Base-by-base conservation (phyloP, 2,329 filamentous ascomycete genomes). In the Colletotrichum salicis region DNA sequence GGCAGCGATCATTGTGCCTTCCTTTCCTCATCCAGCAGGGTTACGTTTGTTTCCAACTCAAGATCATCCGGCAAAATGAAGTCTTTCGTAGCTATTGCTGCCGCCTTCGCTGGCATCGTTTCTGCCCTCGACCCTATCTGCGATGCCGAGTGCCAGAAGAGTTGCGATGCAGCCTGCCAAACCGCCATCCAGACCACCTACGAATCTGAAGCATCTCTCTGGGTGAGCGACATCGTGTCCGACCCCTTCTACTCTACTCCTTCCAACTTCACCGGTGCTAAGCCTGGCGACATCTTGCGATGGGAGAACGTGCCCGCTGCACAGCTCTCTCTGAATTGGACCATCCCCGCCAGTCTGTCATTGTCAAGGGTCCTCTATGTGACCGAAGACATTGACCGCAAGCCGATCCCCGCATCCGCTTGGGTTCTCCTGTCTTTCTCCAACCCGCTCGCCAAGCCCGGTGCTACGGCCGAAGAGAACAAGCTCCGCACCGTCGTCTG, bases 381-480 rank as follows among this genome's bases (percentile, higher is more conserved):
- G 41, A 75, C 70, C 19, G 75, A 74, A n/a, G 75, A 76, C 55
- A 58, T 70, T 13, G 56, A 76, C 45, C 41, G 72, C 31, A 74
- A 67, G 1, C 59, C 70, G 5, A 71, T 76, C 27, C 73, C 74
- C 1, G 67, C 74, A 6, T 70, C 62, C 1, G 75, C 70, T 22
- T 76, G 61, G 31, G 67, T 72, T 10, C 71, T 76, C 0, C 37
- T 72, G 13, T 73, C 75, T 2, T 74, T 24, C 27, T 41, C 64
- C 1, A 68, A 71, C 8, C 58, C 63, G 3, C 52, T 33, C 3
- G 58, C 52, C 22, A 51, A 60, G 41, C 41, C 41, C 19, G 41
- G 41, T n/a, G 41, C 41, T 48, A 48, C 41, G 19, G 41, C 41
- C 41, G 19, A 48, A 22, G 69, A 71, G 45, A 35, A 67, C n/a